Conservation (phyloP, 352 stramenopile genomes). For the Plasmopara halstedii region DNA sequence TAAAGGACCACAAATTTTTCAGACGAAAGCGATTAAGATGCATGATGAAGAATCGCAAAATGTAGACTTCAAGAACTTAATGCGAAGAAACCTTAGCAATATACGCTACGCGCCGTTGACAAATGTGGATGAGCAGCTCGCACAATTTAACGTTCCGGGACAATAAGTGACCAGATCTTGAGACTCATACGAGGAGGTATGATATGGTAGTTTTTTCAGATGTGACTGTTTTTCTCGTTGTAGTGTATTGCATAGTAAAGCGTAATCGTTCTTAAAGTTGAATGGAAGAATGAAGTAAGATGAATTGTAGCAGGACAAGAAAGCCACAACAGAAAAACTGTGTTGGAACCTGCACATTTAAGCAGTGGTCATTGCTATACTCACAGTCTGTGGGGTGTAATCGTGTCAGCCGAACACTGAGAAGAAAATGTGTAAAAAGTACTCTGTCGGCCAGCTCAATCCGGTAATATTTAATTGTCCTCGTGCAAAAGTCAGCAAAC, state of each 20-base stretch:
- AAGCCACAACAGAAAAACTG: neutral
- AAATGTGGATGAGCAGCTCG: conserved; percentile 40
- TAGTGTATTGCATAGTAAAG: too few species aligned
- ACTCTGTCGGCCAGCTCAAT: too few species aligned
- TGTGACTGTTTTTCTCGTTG: too few species aligned
- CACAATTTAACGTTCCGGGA: neutral
- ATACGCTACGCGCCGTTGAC: conserved; percentile 60
- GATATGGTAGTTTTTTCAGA: too few species aligned
- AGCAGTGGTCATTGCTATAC: conserved; percentile 40
- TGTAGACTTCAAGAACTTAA: conserved; percentile 70
- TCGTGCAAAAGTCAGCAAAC: too few species aligned
- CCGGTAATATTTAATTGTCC: too few species aligned
- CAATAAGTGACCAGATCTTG: too few species aligned
- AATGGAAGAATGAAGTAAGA: too few species aligned
- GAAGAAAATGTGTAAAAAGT: conserved; percentile 92
- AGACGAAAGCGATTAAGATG: conserved; percentile 23
- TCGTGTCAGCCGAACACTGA: conserved; percentile 73
- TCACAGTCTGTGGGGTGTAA: conserved; percentile 44
- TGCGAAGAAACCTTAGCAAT: conserved; percentile 49
- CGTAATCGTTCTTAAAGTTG: too few species aligned
- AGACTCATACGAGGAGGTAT: too few species aligned
- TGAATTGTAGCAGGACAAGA: neutral
- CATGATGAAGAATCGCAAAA: conserved; percentile 60
- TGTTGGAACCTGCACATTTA: neutral
- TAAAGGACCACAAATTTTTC: conserved; percentile 33